Percentiles rank a stretch among this genome's conserved stretches.
These are phyloP conservation scores for Boletellus sp. DNA, from an alignment of 768 basidiomycete genomes.

Conservation along the genomic window DNA sequence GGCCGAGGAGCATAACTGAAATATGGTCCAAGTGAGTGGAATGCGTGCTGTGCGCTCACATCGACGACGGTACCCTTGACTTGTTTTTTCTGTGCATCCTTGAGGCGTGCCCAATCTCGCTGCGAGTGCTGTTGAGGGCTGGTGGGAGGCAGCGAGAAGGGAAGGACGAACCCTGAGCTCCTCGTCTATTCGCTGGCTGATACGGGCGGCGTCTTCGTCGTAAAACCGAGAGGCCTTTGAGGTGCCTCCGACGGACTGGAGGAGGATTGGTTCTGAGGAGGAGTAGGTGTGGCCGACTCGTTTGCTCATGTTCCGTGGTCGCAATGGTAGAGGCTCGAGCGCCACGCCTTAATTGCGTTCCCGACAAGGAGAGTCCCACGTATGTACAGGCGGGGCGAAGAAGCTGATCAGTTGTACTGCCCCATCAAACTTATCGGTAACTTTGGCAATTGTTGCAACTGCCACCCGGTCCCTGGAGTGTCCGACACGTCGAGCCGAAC, in stretches of 20 bases:
- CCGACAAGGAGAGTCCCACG: constrained; percentile 33
- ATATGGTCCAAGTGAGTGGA: constrained; percentile 5
- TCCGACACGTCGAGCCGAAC: constrained; percentile 3
- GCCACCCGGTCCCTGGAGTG: constrained; percentile 15
- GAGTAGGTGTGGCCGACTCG: constrained; percentile 29
- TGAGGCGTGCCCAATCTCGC: constrained; percentile 48
- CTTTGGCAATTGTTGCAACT: constrained; percentile 20
- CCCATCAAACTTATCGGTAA: constrained; percentile 26
- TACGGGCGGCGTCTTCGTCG: constrained; percentile 42
- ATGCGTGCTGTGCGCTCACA: background rate
- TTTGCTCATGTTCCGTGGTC: constrained; percentile 24
- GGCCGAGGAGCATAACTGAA: constrained; percentile 70
- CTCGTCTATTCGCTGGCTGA: constrained; percentile 54
- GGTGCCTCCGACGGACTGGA: constrained; percentile 30
- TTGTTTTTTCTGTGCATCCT: constrained; percentile 43
- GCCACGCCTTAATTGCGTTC: constrained; percentile 30
- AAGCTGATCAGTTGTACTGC: constrained; percentile 31
- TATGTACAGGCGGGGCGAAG: constrained; percentile 35
- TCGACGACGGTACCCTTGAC: constrained; percentile 46
- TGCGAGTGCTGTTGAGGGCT: constrained; percentile 22
- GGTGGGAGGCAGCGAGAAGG: background rate
- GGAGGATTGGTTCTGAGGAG: constrained; percentile 28
- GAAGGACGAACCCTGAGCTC: constrained; percentile 44
- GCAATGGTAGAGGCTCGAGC: constrained; percentile 15
- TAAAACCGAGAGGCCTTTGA: constrained; percentile 34